Evolutionary conservation across 192 early-diverging fungal genomes (phyloP).

Genomic region (Mortierella alpina): DNA sequence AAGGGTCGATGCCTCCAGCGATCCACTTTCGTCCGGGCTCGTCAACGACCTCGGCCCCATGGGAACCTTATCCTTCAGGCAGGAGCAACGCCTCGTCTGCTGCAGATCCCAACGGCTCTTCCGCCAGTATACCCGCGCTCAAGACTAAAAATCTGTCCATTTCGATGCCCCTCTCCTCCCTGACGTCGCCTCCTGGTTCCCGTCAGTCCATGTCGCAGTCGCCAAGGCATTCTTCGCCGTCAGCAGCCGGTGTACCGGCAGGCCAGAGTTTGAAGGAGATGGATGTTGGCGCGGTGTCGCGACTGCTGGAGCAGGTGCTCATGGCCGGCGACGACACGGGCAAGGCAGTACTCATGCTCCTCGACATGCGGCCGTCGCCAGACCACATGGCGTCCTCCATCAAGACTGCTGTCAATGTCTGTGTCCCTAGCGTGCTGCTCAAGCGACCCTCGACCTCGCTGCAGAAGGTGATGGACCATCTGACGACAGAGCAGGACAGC

Average conservation of each 20-base stretch:
- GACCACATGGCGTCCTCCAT: slow-evolving; percentile 66
- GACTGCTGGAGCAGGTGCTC: slow-evolving; percentile 26
- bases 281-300: slow-evolving; percentile 11
- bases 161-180: slow-evolving; percentile 28
- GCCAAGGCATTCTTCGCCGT: slow-evolving; percentile 2
- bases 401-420: slow-evolving; percentile 71
- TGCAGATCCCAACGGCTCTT: slow-evolving; percentile 19
- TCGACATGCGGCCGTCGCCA: slow-evolving; percentile 78
- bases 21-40: background rate
- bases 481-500: slow-evolving; percentile 64
- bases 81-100: background rate
- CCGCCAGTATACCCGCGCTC: slow-evolving; percentile 27
- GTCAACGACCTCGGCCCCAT: background rate
- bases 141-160: slow-evolving; percentile 30
- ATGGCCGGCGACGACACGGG: background rate
- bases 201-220: slow-evolving; percentile 38
- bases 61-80: slow-evolving; percentile 15
- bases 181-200: slow-evolving; percentile 42
- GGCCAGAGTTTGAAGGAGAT: slow-evolving; percentile 31
- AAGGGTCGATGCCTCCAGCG: slow-evolving; percentile 11
- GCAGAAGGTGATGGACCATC: slow-evolving; percentile 69
- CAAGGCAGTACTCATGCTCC: slow-evolving; percentile 58
- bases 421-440: slow-evolving; percentile 78
- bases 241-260: slow-evolving; percentile 14
- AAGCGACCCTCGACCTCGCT: slow-evolving; percentile 72